Conservation (phyloP, 345 rosid genomes). For the Citrus trifoliata region DNA sequence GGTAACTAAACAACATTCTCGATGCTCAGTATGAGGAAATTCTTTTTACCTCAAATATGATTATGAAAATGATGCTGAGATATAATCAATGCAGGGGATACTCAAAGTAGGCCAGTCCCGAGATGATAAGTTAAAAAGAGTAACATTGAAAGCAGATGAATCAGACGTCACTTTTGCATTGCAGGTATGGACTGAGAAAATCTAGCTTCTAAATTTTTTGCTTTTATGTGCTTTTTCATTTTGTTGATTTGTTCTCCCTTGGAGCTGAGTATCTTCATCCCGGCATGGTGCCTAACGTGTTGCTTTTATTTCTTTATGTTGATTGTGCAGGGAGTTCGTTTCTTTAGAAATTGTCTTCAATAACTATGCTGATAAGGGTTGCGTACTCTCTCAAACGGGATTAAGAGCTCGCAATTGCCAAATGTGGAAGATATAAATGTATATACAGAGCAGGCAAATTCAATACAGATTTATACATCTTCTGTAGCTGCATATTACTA, state of each 20-base stretch:
- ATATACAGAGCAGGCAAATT: neutral
- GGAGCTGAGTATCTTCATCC: neutral
- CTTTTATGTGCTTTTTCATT: neutral
- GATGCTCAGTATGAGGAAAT: neutral
- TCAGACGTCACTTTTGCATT: conserved; percentile 80
- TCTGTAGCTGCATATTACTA: neutral
- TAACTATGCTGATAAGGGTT: conserved; percentile 9
- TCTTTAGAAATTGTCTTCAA: conserved; percentile 79
- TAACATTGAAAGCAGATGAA: conserved; percentile 67
- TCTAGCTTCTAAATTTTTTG: neutral
- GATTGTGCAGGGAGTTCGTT: conserved; percentile 66
- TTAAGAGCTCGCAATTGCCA: neutral
- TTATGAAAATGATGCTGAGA: neutral
- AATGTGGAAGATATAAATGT: neutral
- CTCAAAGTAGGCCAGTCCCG: conserved; percentile 73
- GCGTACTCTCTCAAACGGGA: too few relatives aligned
- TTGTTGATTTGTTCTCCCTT: neutral
- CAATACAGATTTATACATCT: neutral
- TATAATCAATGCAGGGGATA: conserved; percentile 50
- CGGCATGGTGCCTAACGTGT: neutral
- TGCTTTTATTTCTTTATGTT: neutral
- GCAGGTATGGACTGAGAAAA: conserved; percentile 44
- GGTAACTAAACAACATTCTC: conserved; percentile 36
- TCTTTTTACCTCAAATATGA: neutral
- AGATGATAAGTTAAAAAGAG: conserved; percentile 63